Base-by-base conservation (phyloP, 768 basidiomycete genomes). In the Hygrophorus pudorinus region DNA sequence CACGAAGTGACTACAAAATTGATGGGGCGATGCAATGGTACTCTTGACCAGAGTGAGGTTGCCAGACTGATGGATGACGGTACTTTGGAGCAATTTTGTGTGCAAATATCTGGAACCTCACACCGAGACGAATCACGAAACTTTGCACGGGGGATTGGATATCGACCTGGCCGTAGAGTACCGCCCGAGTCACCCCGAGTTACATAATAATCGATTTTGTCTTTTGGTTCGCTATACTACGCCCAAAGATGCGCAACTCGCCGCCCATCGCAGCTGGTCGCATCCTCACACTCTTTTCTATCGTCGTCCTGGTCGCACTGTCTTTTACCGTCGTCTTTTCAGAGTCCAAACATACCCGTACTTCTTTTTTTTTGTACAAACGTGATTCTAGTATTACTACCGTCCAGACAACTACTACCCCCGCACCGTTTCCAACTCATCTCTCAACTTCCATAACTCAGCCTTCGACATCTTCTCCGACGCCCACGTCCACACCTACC, bases 21-120 rank as follows among this genome's bases (percentile, higher is more conserved):
- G 16, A 44, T 55, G 48, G 57, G 60, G 36, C 65, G 65, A 11
- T 68, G 64, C 7, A 7, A 7, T 24, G 24, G 24, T 24, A 24
- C 24, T 24, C 24, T 24, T 18, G 52, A 59, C 14, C 60, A 61
- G 31, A 49, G 47, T 12, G 64, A 68, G 10, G 62, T 79, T 35
- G 47, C 36, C 2, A 54, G 45, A 13, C 60, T 62, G 51, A 57
- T 82, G 12, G 63, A 66, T 16, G 50, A 48, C 20, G 68, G 68
- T 6, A 59, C 55, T 17, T 58, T 79, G n/a, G 57, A 59, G 43
- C 73, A 76, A 41, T 58, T 78, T 21, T 68, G 66, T 27, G 51
- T 73, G 27, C 60, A 68, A 42, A 53, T 74, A 10, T 54, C 50
- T 13, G 41, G 46, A 35, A 18, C 47, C 29, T 34, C 24, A 12